Base-by-base conservation (phyloP, 1,284 basidiomycete genomes). In the Phellinidium pouzarii region DNA sequence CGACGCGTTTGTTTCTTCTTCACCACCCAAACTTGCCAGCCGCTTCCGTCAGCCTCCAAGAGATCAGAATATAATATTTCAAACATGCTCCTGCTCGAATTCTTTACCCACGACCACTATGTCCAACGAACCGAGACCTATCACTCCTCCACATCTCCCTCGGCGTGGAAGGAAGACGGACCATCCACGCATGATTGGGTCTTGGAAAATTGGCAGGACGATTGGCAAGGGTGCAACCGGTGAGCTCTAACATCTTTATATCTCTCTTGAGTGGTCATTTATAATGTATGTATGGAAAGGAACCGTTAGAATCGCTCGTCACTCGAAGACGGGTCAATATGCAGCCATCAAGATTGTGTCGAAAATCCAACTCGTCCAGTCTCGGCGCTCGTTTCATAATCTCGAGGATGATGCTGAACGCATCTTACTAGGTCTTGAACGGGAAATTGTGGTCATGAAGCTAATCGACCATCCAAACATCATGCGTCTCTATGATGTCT, bases 271-370 rank as follows among this genome's bases (percentile, higher is more conserved):
- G 44, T 46, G 52, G 37, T 29, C 53, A 50, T 26, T 52, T 36
- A 34, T 34, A 22, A 49, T 26, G n/a, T 23, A 42, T 41, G 26
- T 46, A 7, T 31, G n/a, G n/a, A n/a, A 44, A 95, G 94, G 94
- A 51, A 87, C 91, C 48, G 95, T 99, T 38, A 85, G 91, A 60
- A 84, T 98, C 55, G 94, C 93, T 12, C 78, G 91, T 55, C 92
- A 99, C 67, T 78, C 84, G 19, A 84, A 82, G 64, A 94, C 92
- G 0, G 89, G 89, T 11, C 84, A 95, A 69, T 87, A 87, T 64
- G 94, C 95, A 25, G 96, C 95, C 2, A 84, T 99, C 68, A 99
- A 99, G 74, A 98, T 99, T 60, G 87, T 99, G 27, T 90, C 93
- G 34, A 95, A 95, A 68, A 81, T 80, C 25, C 66, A 77, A 57